Evolutionary conservation across 495 filamentous ascomycete genomes (phyloP).

Genomic region (Penicillium argentinense): DNA sequence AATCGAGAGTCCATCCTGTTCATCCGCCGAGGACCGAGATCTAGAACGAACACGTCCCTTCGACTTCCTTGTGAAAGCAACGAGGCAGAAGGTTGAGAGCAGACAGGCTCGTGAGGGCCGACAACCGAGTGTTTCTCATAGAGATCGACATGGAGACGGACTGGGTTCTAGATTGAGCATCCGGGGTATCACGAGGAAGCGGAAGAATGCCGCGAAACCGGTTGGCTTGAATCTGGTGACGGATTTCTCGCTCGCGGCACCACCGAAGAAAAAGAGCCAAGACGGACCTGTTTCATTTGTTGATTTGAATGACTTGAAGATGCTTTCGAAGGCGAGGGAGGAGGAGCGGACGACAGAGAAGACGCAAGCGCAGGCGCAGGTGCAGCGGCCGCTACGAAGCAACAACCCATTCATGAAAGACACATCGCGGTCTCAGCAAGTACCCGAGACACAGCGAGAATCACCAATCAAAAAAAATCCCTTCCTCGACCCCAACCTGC

Average conservation of each 20-base stretch:
- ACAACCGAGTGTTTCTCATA: slow-evolving; percentile 6
- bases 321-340: slow-evolving; percentile 35
- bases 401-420: not conserved
- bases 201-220: slow-evolving; percentile 42
- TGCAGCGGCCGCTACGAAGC: too few species aligned
- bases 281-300: slow-evolving; percentile 26
- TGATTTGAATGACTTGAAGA: slow-evolving; percentile 43
- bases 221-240: slow-evolving; percentile 67
- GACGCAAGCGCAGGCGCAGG: not conserved
- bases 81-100: slow-evolving; percentile 25
- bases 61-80: slow-evolving; percentile 31
- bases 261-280: slow-evolving; percentile 9
- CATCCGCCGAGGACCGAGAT: slow-evolving; percentile 35
- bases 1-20: slow-evolving; percentile 37
- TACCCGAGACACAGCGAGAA: not conserved
- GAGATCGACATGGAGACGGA: slow-evolving; percentile 3
- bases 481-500: slow-evolving; percentile 13
- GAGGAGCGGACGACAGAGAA: slow-evolving; percentile 34
- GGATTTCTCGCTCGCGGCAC: slow-evolving; percentile 34
- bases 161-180: slow-evolving; percentile 12
- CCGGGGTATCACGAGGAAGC: slow-evolving; percentile 41
- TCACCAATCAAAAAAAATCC: slow-evolving; percentile 17
- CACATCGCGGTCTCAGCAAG: not conserved
- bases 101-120: slow-evolving; percentile 7
- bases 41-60: slow-evolving; percentile 30